Evolutionary conservation across 768 basidiomycete species (phyloP).

Genomic region (Leccinum sublutescens): DNA sequence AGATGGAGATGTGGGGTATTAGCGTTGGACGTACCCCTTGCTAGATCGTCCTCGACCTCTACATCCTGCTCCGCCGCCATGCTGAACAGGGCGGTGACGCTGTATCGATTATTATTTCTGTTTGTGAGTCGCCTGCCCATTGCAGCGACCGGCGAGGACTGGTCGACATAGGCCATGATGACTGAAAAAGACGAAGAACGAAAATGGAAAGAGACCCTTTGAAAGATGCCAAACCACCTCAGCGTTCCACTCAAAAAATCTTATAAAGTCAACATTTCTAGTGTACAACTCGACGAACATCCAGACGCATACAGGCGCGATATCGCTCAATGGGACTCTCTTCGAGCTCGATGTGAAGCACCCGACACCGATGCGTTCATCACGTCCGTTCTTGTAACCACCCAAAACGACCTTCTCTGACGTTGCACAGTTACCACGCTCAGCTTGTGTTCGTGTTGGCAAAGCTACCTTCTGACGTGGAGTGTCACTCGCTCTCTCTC

Average conservation of each 20-base stretch:
- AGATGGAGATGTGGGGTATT: neutral
- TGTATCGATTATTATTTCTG: constrained; percentile 94
- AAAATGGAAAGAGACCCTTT: neutral
- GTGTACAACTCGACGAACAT: constrained; percentile 64
- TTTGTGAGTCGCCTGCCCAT: constrained; percentile 79
- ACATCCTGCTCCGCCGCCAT: constrained; percentile 99
- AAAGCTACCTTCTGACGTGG: constrained; percentile 82
- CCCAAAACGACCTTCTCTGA: constrained; percentile 3
- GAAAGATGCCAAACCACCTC: constrained; percentile 73
- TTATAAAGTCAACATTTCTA: constrained; percentile 51
- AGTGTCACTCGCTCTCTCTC: constrained; percentile 16
- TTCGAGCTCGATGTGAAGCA: constrained; percentile 57
- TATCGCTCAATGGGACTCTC: constrained; percentile 63
- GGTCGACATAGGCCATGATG: constrained; percentile 60
- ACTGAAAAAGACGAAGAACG: neutral
- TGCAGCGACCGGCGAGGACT: constrained; percentile 58
- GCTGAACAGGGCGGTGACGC: constrained; percentile 92
- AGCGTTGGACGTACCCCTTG: constrained; percentile 62
- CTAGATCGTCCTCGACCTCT: constrained; percentile 95
- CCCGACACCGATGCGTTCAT: constrained; percentile 55
- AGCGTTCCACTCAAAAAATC: constrained; percentile 74
- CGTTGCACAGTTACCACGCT: constrained; percentile 76
- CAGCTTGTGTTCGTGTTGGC: constrained; percentile 81
- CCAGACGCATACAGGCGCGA: constrained; percentile 85
- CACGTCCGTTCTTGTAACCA: constrained; percentile 47